These are phyloP conservation scores for Boletus tomentosulus DNA, from an alignment of 768 basidiomycete species.

Conservation along the genomic window DNA sequence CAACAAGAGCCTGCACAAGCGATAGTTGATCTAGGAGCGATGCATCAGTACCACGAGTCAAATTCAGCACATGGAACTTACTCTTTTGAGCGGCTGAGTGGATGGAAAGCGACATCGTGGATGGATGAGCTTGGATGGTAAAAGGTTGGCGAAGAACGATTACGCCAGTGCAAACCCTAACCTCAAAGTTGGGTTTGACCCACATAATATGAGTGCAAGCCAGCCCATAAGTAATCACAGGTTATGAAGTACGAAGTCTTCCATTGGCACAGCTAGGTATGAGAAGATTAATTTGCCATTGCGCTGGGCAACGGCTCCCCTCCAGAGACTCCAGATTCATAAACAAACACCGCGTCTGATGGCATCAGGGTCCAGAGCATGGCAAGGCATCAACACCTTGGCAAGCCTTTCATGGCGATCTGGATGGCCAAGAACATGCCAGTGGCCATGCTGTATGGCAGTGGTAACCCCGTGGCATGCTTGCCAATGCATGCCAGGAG, in stretches of 20 bases:
- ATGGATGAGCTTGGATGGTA: too few species aligned
- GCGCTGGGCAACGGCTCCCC: neutral
- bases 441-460: slow-evolving; percentile 4
- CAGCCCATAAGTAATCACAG: too few species aligned
- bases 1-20: slow-evolving; percentile 60
- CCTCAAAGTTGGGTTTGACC: slow-evolving; percentile 17
- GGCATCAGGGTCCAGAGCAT: slow-evolving; percentile 1
- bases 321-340: neutral
- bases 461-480: neutral
- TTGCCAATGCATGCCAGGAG: neutral
- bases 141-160: neutral
- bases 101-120: slow-evolving; percentile 41
- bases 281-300: neutral
- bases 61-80: slow-evolving; percentile 17
- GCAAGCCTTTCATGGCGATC: neutral
- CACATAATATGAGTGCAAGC: neutral
- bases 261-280: slow-evolving; percentile 7
- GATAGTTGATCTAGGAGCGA: slow-evolving; percentile 57
- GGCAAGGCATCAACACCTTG: neutral
- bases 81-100: slow-evolving; percentile 72
- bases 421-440: slow-evolving; percentile 11
- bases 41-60: neutral
- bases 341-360: neutral
- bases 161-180: slow-evolving; percentile 18
- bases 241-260: neutral